Evolutionary conservation across 2,329 filamentous ascomycete species (phyloP).

Genomic region (Pochonia chlamydosporia): DNA sequence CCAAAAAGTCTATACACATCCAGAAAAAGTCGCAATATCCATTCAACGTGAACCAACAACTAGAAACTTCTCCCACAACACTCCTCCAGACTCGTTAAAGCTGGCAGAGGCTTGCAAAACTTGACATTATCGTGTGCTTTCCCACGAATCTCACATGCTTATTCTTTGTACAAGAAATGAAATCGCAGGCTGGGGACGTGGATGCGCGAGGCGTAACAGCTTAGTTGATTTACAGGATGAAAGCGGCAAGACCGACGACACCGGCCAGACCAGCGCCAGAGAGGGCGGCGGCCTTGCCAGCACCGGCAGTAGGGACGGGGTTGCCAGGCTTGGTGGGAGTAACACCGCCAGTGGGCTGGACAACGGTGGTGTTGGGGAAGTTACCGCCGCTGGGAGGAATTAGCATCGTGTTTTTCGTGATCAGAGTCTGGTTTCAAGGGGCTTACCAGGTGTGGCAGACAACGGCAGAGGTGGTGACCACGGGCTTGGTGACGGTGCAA

Average conservation of each 20-base stretch:
- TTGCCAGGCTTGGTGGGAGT: constrained; percentile 24
- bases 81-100: constrained; percentile 31
- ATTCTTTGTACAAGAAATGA: constrained; percentile 31
- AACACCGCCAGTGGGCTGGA: constrained; percentile 3
- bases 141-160: constrained; percentile 29
- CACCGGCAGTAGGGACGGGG: constrained; percentile 45
- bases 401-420: constrained; percentile 15
- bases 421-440: not conserved
- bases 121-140: no score
- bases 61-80: constrained; percentile 18
- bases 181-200: constrained; percentile 33
- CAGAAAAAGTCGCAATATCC: constrained; percentile 16
- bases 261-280: constrained; percentile 55
- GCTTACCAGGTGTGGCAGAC: constrained; percentile 50
- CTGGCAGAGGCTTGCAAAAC: constrained; percentile 22
- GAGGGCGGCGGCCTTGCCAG: constrained; percentile 49
- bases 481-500: constrained; percentile 59
- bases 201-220: constrained; percentile 25
- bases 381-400: constrained; percentile 20
- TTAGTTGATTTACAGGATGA: constrained; percentile 48
- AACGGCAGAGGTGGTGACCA: constrained; percentile 46
- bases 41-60: constrained; percentile 22
- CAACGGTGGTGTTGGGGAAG: constrained; percentile 12
- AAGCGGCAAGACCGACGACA: constrained; percentile 53
- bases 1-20: constrained; percentile 28